Evolutionary conservation across 371 early-diverging fungal genomes (phyloP), one percentile per base, ranked within the genome.

Genomic region (Mortierella sp.): DNA sequence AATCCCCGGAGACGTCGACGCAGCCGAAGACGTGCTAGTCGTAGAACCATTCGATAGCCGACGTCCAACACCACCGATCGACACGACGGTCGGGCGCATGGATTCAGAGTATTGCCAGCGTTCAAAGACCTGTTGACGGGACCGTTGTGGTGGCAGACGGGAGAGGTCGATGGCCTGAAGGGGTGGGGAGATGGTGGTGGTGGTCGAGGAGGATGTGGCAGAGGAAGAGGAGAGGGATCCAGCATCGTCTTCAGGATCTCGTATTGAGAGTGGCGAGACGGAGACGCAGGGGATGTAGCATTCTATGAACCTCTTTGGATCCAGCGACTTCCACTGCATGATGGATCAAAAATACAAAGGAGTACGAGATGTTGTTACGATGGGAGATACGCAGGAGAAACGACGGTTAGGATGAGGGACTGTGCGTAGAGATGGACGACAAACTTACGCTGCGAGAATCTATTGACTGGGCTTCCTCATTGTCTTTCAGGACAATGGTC

Each of bases 321-420:
- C 90, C 5, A 91, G 78, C 24, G 78, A 75, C 60, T 88, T 88
- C 91, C 91, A 91, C 91, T 91, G 81, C 27, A 6, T 56, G n/a
- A 3, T 10, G 56, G n/a, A 11, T 27, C 14, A 24, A 55, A 48
- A 60, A 14, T 14, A 41, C 41, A 60, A 27, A 29, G 56, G 58
- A 32, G 35, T 35, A 3, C 4, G 14, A 8, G 46, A 27, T 43
- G 71, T 46, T 44, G 14, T 71, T 14, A 71, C 14, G n/a, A 44
- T 14, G 16, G 4, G 14, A 5, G 71, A 32, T 71, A 18, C 11
- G 41, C 35, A 35, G 35, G 35, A 14, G 32, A 12, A 46, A 29
- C 6, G 35, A 44, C 12, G 60, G 32, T 16, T 29, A 14, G 27
- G 29, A 44, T 18, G 44, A 46, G 14, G 24, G 24, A 65, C 8